phyloP scores from a whole-genome alignment of 345 rosid species.

The Eucalyptus cloeziana region DNA sequence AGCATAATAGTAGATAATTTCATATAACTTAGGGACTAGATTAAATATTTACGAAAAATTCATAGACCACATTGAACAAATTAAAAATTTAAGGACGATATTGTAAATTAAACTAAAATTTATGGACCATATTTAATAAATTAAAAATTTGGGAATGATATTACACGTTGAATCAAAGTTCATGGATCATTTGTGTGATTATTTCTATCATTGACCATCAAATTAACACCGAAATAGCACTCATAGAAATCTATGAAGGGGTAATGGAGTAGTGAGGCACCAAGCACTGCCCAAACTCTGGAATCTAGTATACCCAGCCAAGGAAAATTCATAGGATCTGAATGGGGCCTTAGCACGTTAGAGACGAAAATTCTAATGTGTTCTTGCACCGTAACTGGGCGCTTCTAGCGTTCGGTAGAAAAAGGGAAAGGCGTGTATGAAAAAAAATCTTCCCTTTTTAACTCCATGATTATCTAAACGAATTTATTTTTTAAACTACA shows the following conservation, averaged over 20 bases:
- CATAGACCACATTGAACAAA: too few relatives aligned
- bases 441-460: background rate
- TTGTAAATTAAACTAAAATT: too few relatives aligned
- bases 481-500: background rate
- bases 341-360: background rate
- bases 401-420: background rate
- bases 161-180: background rate
- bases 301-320: background rate
- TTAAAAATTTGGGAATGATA: background rate
- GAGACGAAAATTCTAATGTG: accelerated
- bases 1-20: too few relatives aligned
- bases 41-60: too few relatives aligned
- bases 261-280: background rate
- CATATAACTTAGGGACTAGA: background rate
- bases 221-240: background rate
- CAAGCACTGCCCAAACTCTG: background rate
- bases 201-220: background rate
- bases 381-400: background rate
- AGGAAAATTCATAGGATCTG: background rate
- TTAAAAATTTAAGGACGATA: too few relatives aligned
- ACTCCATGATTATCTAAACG: background rate
- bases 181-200: background rate
- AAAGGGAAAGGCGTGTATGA: background rate
- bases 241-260: background rate
- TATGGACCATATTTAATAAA: too few relatives aligned